Base-by-base conservation (phyloP, 768 basidiomycete genomes). In the Chalciporus sphaerocephalus region DNA sequence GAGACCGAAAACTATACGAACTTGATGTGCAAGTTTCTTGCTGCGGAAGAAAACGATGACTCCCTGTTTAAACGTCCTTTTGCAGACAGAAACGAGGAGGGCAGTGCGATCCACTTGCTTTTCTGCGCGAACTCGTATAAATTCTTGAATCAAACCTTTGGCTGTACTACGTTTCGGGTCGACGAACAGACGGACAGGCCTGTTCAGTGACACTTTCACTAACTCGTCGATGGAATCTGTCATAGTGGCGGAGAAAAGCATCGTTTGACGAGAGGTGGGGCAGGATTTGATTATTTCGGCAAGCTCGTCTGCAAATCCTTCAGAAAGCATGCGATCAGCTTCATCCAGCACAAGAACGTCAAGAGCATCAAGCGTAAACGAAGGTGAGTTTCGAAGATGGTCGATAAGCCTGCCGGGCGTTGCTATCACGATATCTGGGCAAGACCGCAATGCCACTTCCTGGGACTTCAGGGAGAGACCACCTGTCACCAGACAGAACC, bases 191-290 rank as follows among this genome's bases (percentile, higher is more conserved):
- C 94, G 79, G 8, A 94, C 90, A 5, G 96, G 96, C 62, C 87
- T 92, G 64, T 92, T 87, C 39, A 98, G 70, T 11, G 90, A 91
- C 77, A 98, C 86, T 59, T 83, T 84, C 46, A 98, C 88, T 38
- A 99, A 78, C 59, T 93, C 86, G 56, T 96, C 91, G 8, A 98
- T 87, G 1, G 88, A 87, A 65, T 99, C 96, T 4, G 94, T 97
- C 88, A 98, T 98, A 1, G 96, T 99, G 2, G 96, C 96, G 1
- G 93, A 96, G 69, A 99, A 99, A 28, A 99, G 75, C 92, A 99
- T 95, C 4, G 96, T 98, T 64, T 98, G 96, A 28, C 96, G 80
- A 20, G 87, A 86, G 17, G 67, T 67, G 2, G 93, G 93, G 61
- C 93, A 96, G 15, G 88, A 79, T 57, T 84, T 85, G 68, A 98